Base-by-base conservation (phyloP, 495 filamentous ascomycete species). In the Podospora conica region DNA sequence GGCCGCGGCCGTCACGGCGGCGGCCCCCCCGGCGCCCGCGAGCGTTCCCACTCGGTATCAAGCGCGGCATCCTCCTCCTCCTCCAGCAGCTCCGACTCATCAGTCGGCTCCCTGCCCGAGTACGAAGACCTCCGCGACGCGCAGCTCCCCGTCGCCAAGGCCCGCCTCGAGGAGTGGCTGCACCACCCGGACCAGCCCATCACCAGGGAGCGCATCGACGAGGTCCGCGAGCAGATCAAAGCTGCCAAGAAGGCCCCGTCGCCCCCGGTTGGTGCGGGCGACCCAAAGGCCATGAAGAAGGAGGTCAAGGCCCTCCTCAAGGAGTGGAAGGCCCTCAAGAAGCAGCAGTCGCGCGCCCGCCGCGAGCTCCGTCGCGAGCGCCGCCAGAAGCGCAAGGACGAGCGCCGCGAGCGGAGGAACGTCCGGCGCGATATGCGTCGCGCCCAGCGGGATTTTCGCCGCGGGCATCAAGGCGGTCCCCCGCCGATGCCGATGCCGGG, bases 101-200 rank as follows among this genome's bases (percentile, higher is more conserved):
- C 79, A 18, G 68, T 80, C 53, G 80, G 77, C 25, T 81, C 79
- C 40, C 78, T 83, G 10, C 80, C 80, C 3, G 80, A 79, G 61
- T 78, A 77, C 65, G 77, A 82, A 60, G 75, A 79, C 53, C 73
- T 84, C 0, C 68, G 69, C 10, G 78, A 80, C 40, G 55, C 65
- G 28, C 80, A 82, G 69, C 74, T 83, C 29, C 75, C 78, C 12
- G 53, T 76, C 7, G 69, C 75, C 3, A 77, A 75, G 63, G 60
- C 71, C n/a, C 70, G 68, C 1, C 63, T 84, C 21, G 55, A 69
- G 18, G 67, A 71, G 4, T 84, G 79, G 76, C 71, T 83, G 9
- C 69, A 71, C 28, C 73, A 79, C 60, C 78, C 81, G 0, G 77
- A 82, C 18, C 73, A 79, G 53, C 74, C 75, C 28, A 71, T 82